These are phyloP conservation scores for Cladorrhinum sp. DNA, from an alignment of 2,329 filamentous ascomycete genomes.

Conservation along the genomic window DNA sequence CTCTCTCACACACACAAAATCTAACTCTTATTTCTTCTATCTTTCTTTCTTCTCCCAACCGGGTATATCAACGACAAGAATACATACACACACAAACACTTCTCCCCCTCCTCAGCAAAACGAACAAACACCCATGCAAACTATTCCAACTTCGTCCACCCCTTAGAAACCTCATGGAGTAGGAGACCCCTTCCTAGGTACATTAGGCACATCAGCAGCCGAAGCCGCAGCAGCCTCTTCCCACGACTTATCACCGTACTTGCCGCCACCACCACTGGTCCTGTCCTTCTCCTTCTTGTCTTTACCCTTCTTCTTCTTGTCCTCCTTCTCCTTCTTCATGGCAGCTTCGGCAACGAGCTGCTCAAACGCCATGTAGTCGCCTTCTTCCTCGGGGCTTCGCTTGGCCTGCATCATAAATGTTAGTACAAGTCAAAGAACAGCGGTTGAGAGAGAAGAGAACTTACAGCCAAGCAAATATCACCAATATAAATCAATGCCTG, in stretches of 20 bases:
- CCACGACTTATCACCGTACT: constrained; percentile 20
- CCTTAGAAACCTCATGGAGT: not conserved
- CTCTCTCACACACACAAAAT: not conserved
- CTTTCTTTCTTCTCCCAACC: not conserved
- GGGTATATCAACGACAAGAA: constrained; percentile 3
- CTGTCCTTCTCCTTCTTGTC: constrained; percentile 39
- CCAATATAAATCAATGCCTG: constrained; percentile 86
- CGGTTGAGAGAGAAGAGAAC: constrained; percentile 25
- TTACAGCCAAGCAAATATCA: constrained; percentile 83
- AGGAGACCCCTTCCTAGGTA: constrained; percentile 29
- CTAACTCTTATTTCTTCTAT: not conserved
- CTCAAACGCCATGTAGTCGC: constrained; percentile 98
- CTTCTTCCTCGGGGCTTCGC: constrained; percentile 91
- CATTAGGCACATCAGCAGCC: constrained; percentile 40
- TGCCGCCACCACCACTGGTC: not conserved
- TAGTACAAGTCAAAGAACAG: constrained; percentile 3
- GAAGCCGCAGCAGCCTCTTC: constrained; percentile 29
- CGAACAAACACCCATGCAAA: not conserved
- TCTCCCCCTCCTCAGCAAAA: not conserved
- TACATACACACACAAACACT: too few relatives aligned
- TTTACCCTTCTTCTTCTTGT: constrained; percentile 63
- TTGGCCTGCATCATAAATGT: constrained; percentile 59
- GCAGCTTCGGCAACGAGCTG: constrained; percentile 96
- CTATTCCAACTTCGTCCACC: not conserved
- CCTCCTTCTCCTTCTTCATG: constrained; percentile 88